Conservation (phyloP, 169 alveolate species). For the Plasmodium adleri region DNA sequence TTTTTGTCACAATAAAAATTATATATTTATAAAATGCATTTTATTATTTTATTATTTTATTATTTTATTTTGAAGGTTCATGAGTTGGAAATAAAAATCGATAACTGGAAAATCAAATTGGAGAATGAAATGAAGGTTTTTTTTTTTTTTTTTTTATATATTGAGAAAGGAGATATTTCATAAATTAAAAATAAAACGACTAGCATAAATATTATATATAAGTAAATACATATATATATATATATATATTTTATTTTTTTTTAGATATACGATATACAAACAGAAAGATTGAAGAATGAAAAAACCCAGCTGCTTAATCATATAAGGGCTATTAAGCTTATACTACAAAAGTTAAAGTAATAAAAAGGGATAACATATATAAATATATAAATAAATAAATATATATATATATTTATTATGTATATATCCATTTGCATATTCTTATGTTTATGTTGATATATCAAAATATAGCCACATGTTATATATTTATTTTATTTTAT, state of each 20-base stretch:
- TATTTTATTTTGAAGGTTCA: constrained; percentile 18
- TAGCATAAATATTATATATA: neutral
- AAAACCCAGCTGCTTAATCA: constrained; percentile 59
- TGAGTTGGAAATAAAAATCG: constrained; percentile 49
- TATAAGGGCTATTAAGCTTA: constrained; percentile 45
- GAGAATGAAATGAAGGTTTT: constrained; percentile 52
- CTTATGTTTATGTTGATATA: neutral
- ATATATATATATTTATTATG: neutral
- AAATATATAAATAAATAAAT: neutral
- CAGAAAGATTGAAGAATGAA: constrained; percentile 37
- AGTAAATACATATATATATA: too few relatives aligned
- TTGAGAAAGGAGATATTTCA: too few relatives aligned
- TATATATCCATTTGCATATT: neutral
- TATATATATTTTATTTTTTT: neutral
- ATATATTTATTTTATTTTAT: neutral
- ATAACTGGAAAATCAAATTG: constrained; percentile 51
- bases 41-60: neutral
- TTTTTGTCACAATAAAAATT: neutral
- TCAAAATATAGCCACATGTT: neutral
- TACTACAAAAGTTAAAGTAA: constrained; percentile 54
- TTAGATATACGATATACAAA: constrained; percentile 59
- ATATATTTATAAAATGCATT: neutral
- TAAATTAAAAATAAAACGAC: neutral
- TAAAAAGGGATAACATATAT: neutral
- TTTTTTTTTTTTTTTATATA: neutral